Base-by-base conservation (phyloP, 441 rosid species). In the Populus hybrid region DNA sequence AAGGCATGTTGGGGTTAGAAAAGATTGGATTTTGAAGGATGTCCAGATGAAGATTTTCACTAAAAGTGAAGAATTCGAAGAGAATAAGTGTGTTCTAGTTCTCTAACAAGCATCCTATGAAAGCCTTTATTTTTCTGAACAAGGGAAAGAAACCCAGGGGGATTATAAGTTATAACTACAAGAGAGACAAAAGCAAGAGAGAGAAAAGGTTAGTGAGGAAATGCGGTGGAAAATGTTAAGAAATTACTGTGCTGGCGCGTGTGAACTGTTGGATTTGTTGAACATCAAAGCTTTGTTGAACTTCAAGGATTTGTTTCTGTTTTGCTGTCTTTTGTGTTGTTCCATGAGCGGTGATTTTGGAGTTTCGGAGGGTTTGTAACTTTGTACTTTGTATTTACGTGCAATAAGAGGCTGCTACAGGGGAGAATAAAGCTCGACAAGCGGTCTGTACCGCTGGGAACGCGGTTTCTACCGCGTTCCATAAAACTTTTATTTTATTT, bases 1-100 rank as follows among this genome's bases (percentile, higher is more conserved):
- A 78, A 80, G 91, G 94, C 99, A 95, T 95, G 77, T 8, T 74
- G 18, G 30, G 1, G 7, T 23, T 1, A 10, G 12, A 63, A 63
- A 63, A 63, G 66, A 21, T 10, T 63, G 28, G 66, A 63, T 63
- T 63, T 63, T 20, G 14, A 46, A 71, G 32, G 18, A 73, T 20
- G 18, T 6, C 35, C 20, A 4, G 67, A 34, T 23, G 14, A 3
- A 26, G 11, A 59, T 30, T 26, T 10, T 2, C 66, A 12, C 20
- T 34, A 59, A n/a, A 30, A 32, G 4, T 23, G 18, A 0, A 18
- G 66, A 32, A 59, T 57, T 57, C 11, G 12, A 63, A 73, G 67
- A n/a, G 59, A 63, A 21, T 7, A 2, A 2, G 26, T 21, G 40
- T 35, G 28, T 2, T 20, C 20, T 7, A 3, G 66, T 34, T 73